Base-by-base conservation (phyloP, 129 eudicot genomes). In the Centella asiatica region DNA sequence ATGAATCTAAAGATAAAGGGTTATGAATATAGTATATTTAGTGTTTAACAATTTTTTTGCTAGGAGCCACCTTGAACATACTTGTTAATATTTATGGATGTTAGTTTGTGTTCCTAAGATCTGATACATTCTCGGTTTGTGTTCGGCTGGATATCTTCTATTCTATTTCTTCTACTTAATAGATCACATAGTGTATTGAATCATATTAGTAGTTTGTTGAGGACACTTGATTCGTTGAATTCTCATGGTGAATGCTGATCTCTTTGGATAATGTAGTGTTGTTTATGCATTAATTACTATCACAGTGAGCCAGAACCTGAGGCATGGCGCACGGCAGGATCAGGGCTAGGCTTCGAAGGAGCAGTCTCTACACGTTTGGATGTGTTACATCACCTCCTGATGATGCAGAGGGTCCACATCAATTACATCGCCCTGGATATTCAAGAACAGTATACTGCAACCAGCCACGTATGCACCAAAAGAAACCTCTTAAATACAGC, bases 391-490 rank as follows among this genome's bases (percentile, higher is more conserved):
- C 72, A 6, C 57, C 37, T 12, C 28, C 52, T 37, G 29, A 29
- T 0, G 69, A 57, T 53, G 49, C 27, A 29, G 63, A 68, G 67
- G 71, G 26, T 17, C 54, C 73, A 18, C 65, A 32, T 48, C 37
- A 62, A 48, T 36, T 76, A 26, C 74, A 65, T 8, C 69, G 90
- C 10, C 74, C 83, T 15, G 85, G 85, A 32, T 82, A 44, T 60
- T 79, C 85, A 4, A 62, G 85, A 44, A 57, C 66, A 17, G 85
- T 83, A 37, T 59, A 76, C 61, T 83, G 90, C 71, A 83, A 83
- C 65, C 74, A 83, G 57, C 80, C 90, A 61, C 68, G 49, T 39
- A 51, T 76, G 62, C 85, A 83, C 48, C 50, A 45, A 11, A 78
- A 64, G 54, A 83, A 79, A 45, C 85, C 90, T 18, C 65, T 70